Evolutionary conservation across 371 early-diverging fungal species (phyloP).

Genomic region (Mortierella sp.): DNA sequence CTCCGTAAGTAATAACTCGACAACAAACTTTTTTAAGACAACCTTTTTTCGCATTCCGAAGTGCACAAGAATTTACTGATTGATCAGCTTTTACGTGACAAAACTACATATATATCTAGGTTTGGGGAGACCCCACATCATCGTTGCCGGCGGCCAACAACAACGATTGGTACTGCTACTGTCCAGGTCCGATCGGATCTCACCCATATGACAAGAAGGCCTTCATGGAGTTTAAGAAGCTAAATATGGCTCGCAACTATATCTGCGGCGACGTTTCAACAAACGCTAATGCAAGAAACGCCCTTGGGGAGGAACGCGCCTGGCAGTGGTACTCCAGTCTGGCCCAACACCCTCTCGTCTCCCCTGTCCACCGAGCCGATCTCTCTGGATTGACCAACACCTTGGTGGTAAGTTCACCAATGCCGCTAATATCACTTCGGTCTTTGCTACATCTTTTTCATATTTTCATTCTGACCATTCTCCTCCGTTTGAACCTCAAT

Average conservation of each 20-base stretch:
- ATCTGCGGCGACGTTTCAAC: conserved; percentile 28
- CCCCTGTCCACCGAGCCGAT: conserved; percentile 22
- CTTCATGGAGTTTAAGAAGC: conserved; percentile 18
- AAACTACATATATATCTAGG: conserved; percentile 4
- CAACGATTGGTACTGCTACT: conserved; percentile 47
- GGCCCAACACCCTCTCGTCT: conserved; percentile 44
- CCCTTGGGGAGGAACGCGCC: conserved; percentile 29
- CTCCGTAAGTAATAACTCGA: conserved; percentile 55
- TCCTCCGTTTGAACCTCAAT: neutral
- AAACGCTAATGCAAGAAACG: conserved; percentile 32
- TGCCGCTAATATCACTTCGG: neutral
- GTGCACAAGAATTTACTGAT: neutral
- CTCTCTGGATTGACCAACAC: conserved; percentile 26
- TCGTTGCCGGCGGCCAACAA: conserved; percentile 36
- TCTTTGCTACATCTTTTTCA: neutral
- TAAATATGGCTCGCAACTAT: conserved; percentile 27
- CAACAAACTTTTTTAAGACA: conserved; percentile 75
- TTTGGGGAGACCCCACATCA: conserved; percentile 35
- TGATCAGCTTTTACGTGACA: neutral
- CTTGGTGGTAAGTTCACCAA: conserved; percentile 34
- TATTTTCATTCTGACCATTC: neutral
- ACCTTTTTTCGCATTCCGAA: neutral
- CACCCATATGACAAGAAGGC: conserved; percentile 29
- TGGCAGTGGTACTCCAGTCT: conserved; percentile 47
- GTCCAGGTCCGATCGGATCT: conserved; percentile 41